Evolutionary conservation across 179 eudicot species (phyloP), one percentile per base, ranked within the genome.

Genomic region (Beta macrorhiza): DNA sequence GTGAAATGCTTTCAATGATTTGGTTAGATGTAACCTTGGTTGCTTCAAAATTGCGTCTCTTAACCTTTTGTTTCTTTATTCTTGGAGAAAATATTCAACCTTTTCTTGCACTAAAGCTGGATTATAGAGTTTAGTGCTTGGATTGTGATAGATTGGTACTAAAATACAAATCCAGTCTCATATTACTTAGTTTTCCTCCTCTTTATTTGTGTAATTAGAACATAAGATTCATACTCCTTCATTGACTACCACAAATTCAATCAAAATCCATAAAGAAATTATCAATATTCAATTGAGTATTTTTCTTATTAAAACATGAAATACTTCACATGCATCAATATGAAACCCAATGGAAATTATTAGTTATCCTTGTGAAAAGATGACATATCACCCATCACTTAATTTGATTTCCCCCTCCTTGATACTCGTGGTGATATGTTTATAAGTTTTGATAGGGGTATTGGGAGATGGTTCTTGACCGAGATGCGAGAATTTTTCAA

Each of bases 381-480:
- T 68, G 61, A 20, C 67, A 64, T 37, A 37, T 37, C 42, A 37
- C 2, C 42, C 58, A 32, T 20, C 61, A 67, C 37, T 69, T 69
- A 5, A 51, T 75, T 78, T 32, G 10, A 5, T 69, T 42, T 17
- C 49, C 32, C n/a, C 32, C 10, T 44, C 5, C 29, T 17, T 16
- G 11, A 25, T 55, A 19, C 78, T 59, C 52, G 55, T 58, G 49
- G 7, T 68, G 5, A 56, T 78, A 37, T 80, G 64, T 57, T 82
- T 42, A 56, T 37, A 44, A 59, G 44, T 57, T 78, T 62, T 79
- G 56, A 29, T 74, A 95, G 99, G 93, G 98, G 97, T 70, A 93
- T 95, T 56, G 99, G 99, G 20, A 93, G 87, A 81, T 95, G 98
- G 98, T 88, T 91, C 68, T 77, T 90, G 79, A 90, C 82, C 86